phyloP scores from a whole-genome alignment of 179 eudicot genomes.

The Spinacia oleracea region DNA sequence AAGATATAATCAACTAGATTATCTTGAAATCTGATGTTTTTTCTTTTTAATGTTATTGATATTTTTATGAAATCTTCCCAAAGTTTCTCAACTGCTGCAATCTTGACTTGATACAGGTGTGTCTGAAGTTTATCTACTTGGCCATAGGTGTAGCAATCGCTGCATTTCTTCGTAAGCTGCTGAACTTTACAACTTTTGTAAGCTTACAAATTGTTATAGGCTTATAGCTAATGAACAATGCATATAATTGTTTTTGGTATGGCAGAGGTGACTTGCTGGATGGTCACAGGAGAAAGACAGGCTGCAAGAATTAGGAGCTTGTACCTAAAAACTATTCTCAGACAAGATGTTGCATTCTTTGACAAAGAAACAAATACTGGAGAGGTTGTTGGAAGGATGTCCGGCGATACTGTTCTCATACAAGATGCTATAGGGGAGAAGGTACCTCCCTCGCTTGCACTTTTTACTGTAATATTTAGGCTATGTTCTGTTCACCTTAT shows the following conservation, averaged over 20 bases:
- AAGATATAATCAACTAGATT: neutral
- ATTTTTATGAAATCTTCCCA: neutral
- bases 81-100: neutral
- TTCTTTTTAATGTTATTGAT: neutral
- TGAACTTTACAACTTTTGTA: neutral
- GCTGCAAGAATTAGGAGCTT: conserved; percentile 55
- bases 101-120: conserved; percentile 39
- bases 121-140: conserved; percentile 69
- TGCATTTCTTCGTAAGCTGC: conserved; percentile 76
- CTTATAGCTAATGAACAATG: neutral
- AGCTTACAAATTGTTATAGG: too few species aligned
- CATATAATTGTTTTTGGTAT: neutral
- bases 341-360: conserved; percentile 63
- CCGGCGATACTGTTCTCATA: conserved; percentile 58
- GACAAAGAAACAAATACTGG: conserved; percentile 61
- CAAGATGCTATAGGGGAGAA: conserved; percentile 78
- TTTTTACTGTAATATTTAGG: too few species aligned
- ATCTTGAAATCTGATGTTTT: neutral
- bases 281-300: conserved; percentile 70
- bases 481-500: too few species aligned
- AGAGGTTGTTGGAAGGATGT: conserved; percentile 58
- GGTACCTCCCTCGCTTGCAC: conserved; percentile 27
- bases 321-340: conserved; percentile 56
- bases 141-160: conserved; percentile 66
- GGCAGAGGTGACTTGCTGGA: conserved; percentile 73